These are phyloP conservation scores for Botrytis fabae DNA, from an alignment of 2,329 filamentous ascomycete species.

Conservation along the genomic window DNA sequence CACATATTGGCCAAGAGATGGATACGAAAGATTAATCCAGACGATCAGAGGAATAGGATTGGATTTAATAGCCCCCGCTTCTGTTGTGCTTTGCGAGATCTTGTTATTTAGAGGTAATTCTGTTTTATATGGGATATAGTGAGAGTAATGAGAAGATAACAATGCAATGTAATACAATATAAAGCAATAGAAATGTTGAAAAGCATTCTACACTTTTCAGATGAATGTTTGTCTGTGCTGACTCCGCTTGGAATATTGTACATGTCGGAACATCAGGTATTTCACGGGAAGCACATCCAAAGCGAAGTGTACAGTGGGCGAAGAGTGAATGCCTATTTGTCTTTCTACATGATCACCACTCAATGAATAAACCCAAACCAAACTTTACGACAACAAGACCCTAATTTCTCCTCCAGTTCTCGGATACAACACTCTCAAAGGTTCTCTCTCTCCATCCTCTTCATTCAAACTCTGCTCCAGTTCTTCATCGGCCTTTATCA, in stretches of 20 bases:
- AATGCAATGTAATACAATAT: neutral
- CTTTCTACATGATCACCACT: neutral
- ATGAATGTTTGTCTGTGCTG: neutral
- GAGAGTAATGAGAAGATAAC: neutral
- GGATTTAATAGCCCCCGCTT: neutral
- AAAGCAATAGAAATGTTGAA: neutral
- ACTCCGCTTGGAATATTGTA: neutral
- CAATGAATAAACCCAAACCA: neutral
- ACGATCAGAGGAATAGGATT: neutral
- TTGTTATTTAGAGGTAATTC: neutral
- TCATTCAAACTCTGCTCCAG: slow-evolving; percentile 28
- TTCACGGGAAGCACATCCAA: neutral
- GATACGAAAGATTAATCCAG: neutral
- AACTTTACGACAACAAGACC: slow-evolving; percentile 39
- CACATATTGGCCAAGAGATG: neutral
- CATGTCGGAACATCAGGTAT: neutral
- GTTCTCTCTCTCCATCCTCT: slow-evolving; percentile 34
- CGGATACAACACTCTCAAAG: slow-evolving; percentile 39
- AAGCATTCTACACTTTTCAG: neutral
- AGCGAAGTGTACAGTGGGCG: neutral
- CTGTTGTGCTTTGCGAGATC: neutral
- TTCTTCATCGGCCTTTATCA: slow-evolving; percentile 59
- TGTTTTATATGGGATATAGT: neutral
- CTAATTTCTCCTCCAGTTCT: slow-evolving; percentile 42
- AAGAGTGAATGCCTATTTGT: neutral